Evolutionary conservation across 192 early-diverging fungal genomes (phyloP), one percentile per base, ranked within the genome.

Genomic region (Coemansia sp.): DNA sequence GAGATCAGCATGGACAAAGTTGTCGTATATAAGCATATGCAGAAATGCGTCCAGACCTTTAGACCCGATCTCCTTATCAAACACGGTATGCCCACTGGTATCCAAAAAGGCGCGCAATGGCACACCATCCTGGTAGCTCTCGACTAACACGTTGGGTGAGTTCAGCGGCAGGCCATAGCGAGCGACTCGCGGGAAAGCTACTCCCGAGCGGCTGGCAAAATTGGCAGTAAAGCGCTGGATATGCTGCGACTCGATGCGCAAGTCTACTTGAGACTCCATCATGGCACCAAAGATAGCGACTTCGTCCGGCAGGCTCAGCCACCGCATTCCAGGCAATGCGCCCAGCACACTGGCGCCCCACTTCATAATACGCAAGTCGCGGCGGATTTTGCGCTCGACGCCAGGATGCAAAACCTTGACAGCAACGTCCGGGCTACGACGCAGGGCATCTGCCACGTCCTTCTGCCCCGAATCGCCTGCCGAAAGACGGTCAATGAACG

Each of bases 401-500:
- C 87, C 81, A 6, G 97, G 97, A 72, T 98, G 97, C 33, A 97
- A 77, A 16, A 99, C 90, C 73, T 99, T 99, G 68, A 99, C 88
- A 0, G 95, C 95, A 13, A 93, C 90, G 0, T 84, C 73, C 5
- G 85, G 66, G 22, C 38, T 86, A 27, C 80, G 77, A 22, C 79
- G 62, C 31, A 77, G 64, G 52, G 76, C 47, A 44, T 72, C 34
- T 62, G 72, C 57, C 6, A 53, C 46, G 7, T 41, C n/a, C 20
- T 62, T 65, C 4, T 27, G 43, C 64, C 55, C 50, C 29, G 71
- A 5, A 11, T 12, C n/a, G 49, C 33, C 34, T 0, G 58, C 62
- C 40, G 73, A 46, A 1, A 69, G 67, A 41, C 68, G 68, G 7
- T 52, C 72, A 22, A 84, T 69, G n/a, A 84, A 71, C 33, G 69